A percentile compares a stretch with the other conserved stretches of the same genome.
phyloP scores from a whole-genome alignment of 768 basidiomycete genomes.

The Termitomyces sp. region DNA sequence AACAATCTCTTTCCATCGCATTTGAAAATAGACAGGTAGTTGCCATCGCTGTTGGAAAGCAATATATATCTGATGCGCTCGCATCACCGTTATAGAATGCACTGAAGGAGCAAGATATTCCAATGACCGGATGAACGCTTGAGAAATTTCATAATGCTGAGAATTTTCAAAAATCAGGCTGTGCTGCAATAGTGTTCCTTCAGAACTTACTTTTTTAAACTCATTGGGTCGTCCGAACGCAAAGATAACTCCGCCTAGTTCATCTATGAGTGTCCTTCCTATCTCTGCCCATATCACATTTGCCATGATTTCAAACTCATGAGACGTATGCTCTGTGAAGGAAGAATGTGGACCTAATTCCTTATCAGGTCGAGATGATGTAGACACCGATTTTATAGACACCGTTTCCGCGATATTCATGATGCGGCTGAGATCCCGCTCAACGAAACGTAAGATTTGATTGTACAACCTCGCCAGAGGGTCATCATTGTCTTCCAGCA shows the following conservation, averaged over 20 bases:
- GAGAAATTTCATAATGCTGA: slow-evolving; percentile 82
- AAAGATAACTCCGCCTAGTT: slow-evolving; percentile 79
- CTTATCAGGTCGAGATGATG: slow-evolving; percentile 11
- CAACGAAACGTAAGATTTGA: slow-evolving; percentile 74
- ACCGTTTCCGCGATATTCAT: slow-evolving; percentile 76
- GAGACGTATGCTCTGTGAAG: slow-evolving; percentile 2
- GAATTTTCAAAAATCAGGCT: not conserved
- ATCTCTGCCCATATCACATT: slow-evolving; percentile 90
- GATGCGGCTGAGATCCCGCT: slow-evolving; percentile 65
- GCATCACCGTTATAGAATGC: slow-evolving; percentile 65
- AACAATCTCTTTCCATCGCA: slow-evolving; percentile 95
- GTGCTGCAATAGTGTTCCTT: not conserved
- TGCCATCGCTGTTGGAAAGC: slow-evolving; percentile 90
- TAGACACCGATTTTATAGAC: slow-evolving; percentile 40
- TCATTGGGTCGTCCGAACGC: slow-evolving; percentile 90
- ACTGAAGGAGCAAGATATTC: slow-evolving; percentile 80
- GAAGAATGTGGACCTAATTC: slow-evolving; percentile 6
- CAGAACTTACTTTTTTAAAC: slow-evolving; percentile 67
- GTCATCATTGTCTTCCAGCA: slow-evolving; percentile 64
- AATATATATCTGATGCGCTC: slow-evolving; percentile 61
- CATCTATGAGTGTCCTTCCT: slow-evolving; percentile 73
- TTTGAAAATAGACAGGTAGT: slow-evolving; percentile 92
- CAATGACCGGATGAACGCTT: slow-evolving; percentile 75
- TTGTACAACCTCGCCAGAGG: slow-evolving; percentile 77
- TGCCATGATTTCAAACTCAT: slow-evolving; percentile 75